Evolutionary conservation across 192 early-diverging fungal species (phyloP).

Genomic region (Gonapodya sp.): DNA sequence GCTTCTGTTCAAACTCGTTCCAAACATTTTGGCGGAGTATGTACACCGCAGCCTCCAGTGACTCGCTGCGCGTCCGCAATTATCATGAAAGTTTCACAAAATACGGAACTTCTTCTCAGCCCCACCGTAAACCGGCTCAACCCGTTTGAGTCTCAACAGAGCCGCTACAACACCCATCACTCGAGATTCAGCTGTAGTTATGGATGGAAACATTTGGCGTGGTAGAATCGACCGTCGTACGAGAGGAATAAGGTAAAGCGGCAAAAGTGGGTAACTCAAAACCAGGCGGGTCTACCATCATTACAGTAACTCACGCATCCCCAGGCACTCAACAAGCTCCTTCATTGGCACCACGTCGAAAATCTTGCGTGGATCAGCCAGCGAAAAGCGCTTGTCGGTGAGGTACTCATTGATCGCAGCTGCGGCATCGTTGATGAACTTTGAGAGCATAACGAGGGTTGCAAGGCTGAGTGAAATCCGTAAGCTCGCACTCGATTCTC

Average conservation of each 20-base stretch:
- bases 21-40: no score
- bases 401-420: background rate
- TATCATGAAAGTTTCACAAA: background rate
- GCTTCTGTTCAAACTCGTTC: no score
- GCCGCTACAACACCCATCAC: background rate
- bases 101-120: background rate
- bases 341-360: background rate
- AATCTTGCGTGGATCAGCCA: background rate
- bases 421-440: background rate
- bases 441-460: background rate
- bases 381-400: slow-evolving; percentile 3
- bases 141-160: background rate
- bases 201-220: no score
- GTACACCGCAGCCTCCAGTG: no score
- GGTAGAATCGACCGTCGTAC: background rate
- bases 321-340: background rate
- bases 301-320: background rate
- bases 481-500: background rate
- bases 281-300: background rate
- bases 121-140: background rate
- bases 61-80: no score
- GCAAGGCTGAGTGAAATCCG: background rate
- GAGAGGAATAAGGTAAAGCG: background rate
- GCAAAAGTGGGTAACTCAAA: background rate
- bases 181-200: background rate